Base-by-base conservation (phyloP, 306 rosid species). In the Cucumis melo region DNA sequence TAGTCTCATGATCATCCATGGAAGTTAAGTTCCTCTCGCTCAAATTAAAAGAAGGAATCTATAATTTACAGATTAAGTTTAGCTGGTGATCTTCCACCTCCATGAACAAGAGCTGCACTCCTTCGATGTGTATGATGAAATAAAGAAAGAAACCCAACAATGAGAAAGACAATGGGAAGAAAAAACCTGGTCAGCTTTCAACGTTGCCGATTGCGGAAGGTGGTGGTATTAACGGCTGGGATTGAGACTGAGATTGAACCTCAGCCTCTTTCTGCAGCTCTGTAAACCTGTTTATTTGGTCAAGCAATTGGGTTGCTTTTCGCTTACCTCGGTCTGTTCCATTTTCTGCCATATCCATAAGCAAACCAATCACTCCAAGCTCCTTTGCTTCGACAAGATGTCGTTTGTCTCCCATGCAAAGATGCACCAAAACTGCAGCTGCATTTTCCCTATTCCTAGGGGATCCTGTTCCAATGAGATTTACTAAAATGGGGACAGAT, bases 301-400 rank as follows among this genome's bases (percentile, higher is more conserved):
- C 99, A 9, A 94, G 86, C 85, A 94, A 80, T 78, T 89, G 97
- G 13, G 86, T 79, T 14, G 99, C 99, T 86, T 94, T 94, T 80
- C 99, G 85, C 82, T 92, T 94, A 53, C 96, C 99, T 80, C 99
- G 84, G 20, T 94, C 99, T 0, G 99, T 94, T 48, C 97, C 99
- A 78, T 80, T 89, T 82, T 89, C 95, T 50, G 96, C 90, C 93
- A 94, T 76, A 53, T 90, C 99, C 81, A 80, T 61, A 68, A 92
- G 78, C 38, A 88, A 87, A 74, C 13, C 84, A 88, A 87, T 86
- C 80, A 84, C 86, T 29, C 96, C 99, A 5, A 87, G 91, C 80
- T 88, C 87, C 9, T 82, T 87, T 34, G 99, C 99, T 74, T 90
- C 86, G 23, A 80, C 84, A 13, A 92, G 62, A 85, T 92, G 88